Conservation (phyloP, 768 basidiomycete genomes). For the Podaxis rugospora region DNA sequence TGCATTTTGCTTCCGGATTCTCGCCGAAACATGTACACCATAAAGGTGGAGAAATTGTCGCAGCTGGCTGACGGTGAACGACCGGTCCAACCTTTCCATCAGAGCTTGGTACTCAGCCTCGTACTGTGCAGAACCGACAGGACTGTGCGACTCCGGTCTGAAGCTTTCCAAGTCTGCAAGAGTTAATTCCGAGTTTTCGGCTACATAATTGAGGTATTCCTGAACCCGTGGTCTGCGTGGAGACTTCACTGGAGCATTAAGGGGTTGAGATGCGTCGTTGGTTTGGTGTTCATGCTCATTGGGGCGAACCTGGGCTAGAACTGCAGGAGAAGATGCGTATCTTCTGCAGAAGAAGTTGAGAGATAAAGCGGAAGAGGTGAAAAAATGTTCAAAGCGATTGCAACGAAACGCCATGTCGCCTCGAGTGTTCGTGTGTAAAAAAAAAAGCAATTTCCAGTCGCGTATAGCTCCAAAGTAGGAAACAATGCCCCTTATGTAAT, state of each 20-base stretch:
- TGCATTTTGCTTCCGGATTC: conserved; percentile 34
- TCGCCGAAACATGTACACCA: conserved; percentile 27
- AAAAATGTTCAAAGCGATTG: background rate
- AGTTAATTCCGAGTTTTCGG: conserved; percentile 41
- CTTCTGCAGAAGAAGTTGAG: background rate
- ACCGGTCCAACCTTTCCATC: conserved; percentile 47
- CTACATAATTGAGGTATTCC: conserved; percentile 51
- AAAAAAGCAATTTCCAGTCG: background rate
- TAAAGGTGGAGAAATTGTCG: conserved; percentile 48
- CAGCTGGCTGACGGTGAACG: conserved; percentile 64
- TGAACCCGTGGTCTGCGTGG: conserved; percentile 46
- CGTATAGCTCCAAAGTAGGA: background rate
- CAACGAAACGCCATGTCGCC: conserved; percentile 1
- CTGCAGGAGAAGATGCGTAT: background rate
- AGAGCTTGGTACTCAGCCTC: conserved; percentile 48
- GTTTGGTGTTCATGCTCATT: background rate
- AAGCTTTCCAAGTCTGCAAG: conserved; percentile 60
- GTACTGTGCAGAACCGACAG: conserved; percentile 34
- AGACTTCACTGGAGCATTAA: conserved; percentile 19
- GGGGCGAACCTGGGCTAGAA: background rate
- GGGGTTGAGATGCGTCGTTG: background rate
- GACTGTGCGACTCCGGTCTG: conserved; percentile 30
- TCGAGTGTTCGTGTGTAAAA: background rate
- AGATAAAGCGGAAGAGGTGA: background rate
- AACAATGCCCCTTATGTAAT: no score